Conservation (phyloP, 2,329 filamentous ascomycete genomes). For the Ophiocordyceps robertsii region DNA sequence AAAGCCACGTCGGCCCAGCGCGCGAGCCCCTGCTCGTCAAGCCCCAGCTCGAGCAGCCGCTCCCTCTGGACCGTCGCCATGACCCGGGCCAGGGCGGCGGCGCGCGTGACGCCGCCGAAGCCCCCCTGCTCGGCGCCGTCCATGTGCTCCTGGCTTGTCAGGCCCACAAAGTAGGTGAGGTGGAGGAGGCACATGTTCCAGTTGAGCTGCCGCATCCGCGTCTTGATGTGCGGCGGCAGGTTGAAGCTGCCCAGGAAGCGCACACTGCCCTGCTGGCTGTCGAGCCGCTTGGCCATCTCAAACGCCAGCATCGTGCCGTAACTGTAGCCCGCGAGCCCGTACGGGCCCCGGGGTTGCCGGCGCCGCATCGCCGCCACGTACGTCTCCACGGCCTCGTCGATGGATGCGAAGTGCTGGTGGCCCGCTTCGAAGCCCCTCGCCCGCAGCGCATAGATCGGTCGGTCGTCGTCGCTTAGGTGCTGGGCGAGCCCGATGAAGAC, state of each 20-base stretch:
- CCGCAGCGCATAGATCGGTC: constrained; percentile 33
- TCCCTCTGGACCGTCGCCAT: constrained; percentile 7
- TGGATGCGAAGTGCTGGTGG: constrained; percentile 20
- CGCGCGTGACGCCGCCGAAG: no score
- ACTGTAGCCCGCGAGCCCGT: constrained; percentile 36
- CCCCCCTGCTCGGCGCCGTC: not conserved
- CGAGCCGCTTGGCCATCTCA: constrained; percentile 32
- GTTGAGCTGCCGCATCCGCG: constrained; percentile 24
- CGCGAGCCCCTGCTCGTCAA: constrained; percentile 12
- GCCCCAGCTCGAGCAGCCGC: constrained; percentile 16
- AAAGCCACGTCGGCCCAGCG: constrained; percentile 23
- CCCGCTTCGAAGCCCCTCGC: constrained; percentile 26
- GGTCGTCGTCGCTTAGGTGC: constrained; percentile 20
- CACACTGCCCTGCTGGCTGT: constrained; percentile 21
- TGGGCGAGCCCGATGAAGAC: constrained; percentile 23
- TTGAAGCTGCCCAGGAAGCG: constrained; percentile 31
- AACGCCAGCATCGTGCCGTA: constrained; percentile 37
- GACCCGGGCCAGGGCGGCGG: constrained; percentile 7
- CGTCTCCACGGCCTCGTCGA: not conserved
- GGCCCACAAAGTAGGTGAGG: constrained; percentile 23
- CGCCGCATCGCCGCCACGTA: constrained; percentile 5
- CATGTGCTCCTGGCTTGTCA: constrained; percentile 19
- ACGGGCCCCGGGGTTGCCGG: constrained; percentile 24
- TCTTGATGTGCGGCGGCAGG: constrained; percentile 26
- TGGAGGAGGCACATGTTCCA: constrained; percentile 25